phyloP scores from a whole-genome alignment of 768 basidiomycete genomes.

The Suillus plorans region DNA sequence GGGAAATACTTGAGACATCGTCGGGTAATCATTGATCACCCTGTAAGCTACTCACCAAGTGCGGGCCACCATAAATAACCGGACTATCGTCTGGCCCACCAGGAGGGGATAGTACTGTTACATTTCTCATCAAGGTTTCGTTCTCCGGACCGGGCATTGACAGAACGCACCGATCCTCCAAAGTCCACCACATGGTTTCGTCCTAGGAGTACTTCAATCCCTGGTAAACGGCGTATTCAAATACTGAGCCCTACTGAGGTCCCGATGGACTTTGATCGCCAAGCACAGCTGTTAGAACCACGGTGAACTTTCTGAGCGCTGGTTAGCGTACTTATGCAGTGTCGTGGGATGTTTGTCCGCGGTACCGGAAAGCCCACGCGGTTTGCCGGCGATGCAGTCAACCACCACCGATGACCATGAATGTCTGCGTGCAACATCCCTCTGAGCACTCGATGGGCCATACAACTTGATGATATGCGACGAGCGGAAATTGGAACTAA shows the following conservation, averaged over 20 bases:
- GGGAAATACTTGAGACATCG: background rate
- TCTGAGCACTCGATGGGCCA: background rate
- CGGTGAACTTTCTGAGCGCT: background rate
- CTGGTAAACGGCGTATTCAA: background rate
- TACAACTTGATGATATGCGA: background rate
- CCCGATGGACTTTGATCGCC: background rate
- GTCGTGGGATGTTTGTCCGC: background rate
- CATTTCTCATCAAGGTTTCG: background rate
- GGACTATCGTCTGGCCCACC: conserved; percentile 16
- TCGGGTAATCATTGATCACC: background rate
- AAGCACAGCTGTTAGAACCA: background rate
- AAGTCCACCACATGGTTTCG: background rate
- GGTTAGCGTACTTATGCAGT: background rate
- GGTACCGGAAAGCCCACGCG: background rate
- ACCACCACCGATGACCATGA: background rate
- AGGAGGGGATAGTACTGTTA: background rate
- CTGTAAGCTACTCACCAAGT: background rate
- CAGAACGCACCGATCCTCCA: background rate
- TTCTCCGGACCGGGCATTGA: background rate
- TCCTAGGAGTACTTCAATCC: background rate
- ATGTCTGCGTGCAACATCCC: background rate
- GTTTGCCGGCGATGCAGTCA: background rate
- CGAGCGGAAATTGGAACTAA: background rate
- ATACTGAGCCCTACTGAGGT: no score
- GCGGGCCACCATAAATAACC: conserved; percentile 20